Base-by-base conservation (phyloP, 169 alveolate genomes). In the Cryptosporidium sp. region DNA sequence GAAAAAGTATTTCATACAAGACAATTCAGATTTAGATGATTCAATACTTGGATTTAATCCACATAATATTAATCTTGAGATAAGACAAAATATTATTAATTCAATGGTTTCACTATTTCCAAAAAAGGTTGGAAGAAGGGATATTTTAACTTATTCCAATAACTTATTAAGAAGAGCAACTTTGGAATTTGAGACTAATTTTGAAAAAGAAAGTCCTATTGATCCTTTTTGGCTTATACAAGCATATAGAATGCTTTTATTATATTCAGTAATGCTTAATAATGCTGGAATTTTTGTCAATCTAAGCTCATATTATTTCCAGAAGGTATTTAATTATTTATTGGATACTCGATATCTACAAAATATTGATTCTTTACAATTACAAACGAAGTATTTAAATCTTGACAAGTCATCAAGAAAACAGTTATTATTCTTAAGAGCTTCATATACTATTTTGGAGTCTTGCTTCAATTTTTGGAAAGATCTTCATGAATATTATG, bases 181-280 rank as follows among this genome's bases (percentile, higher is more conserved):
- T 18, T 31, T 80, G 21, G 89, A 80, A 62, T 80, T 45, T 67
- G 80, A 80, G 26, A 80, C 55, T 18, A 80, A 67, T 62, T 37
- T 67, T 80, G 73, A 59, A 31, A 80, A 65, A 26, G 74, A 61
- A 62, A 80, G 89, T 80, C 89, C 89, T 16, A 21, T 80, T 7
- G 89, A 80, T 48, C 89, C 89, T 37, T 80, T 80, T 65, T 80
- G 89, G 89, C 45, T 80, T 12, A 35, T 80, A 26, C 89, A 80
- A 50, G 80, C 75, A 14, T 80, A 80, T 45, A 80, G 89, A 37
- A 80, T 80, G 89, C 69, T 80, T n/a, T 67, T 80, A 10, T 2
- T 65, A 18, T 80, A 80, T 41, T 80, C 75, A 29, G 33, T 80
- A 39, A n/a, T 62, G 23, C 70, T 80, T 0, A 39, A 80, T 39